phyloP scores from a whole-genome alignment of 257 asterid genomes.

The Nicotiana paniculata region DNA sequence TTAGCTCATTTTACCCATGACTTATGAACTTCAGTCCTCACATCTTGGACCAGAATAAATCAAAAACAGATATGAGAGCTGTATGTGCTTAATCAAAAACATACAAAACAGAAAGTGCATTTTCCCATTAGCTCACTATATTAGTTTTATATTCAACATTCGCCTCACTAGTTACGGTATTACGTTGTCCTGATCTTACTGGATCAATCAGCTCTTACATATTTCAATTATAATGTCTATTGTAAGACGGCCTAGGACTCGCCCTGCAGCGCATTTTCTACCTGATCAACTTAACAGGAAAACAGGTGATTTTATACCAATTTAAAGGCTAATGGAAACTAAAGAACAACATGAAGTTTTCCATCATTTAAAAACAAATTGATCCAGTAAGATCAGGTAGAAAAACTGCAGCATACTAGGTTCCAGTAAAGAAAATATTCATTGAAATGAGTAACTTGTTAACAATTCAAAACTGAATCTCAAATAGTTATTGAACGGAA shows the following conservation, averaged over 20 bases:
- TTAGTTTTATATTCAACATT: background rate
- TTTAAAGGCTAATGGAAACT: background rate
- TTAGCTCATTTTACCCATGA: background rate
- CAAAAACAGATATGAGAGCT: background rate
- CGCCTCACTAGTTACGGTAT: background rate
- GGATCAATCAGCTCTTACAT: background rate
- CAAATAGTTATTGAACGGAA: background rate
- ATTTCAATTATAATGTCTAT: background rate
- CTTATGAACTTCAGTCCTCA: background rate
- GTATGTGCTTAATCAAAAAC: background rate
- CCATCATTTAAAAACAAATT: background rate
- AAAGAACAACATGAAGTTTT: background rate
- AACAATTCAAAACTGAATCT: background rate
- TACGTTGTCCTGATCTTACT: background rate
- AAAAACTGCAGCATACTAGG: background rate
- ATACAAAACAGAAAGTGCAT: background rate
- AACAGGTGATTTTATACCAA: background rate
- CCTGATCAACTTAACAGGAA: background rate
- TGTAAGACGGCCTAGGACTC: background rate
- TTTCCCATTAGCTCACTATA: background rate
- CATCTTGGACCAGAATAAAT: background rate
- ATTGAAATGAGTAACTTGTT: background rate
- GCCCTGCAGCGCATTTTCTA: background rate
- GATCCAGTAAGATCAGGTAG: background rate
- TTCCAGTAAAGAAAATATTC: background rate